Base-by-base conservation (phyloP, 225 moss, liverwort and hornwort species). In the Marchantia paleacea region DNA sequence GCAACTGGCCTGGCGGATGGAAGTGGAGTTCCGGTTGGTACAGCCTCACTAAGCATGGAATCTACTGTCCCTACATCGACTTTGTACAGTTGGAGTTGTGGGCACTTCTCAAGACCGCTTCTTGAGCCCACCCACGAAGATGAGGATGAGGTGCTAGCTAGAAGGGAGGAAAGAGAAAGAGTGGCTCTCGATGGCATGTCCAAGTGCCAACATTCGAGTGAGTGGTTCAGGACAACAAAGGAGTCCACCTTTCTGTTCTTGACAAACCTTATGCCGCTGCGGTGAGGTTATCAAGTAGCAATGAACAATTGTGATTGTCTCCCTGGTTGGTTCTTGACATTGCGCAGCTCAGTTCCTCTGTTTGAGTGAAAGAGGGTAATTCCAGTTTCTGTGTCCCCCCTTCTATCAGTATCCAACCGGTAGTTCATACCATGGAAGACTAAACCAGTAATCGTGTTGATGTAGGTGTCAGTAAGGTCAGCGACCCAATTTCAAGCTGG, bases 21-120 rank as follows among this genome's bases (percentile, higher is more conserved):
- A 74, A 80, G 85, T 61, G 92, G 91, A 73, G 28, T 86, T 67
- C 79, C 91, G 52, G 75, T 89, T 82, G 94, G 90, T 63, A 80
- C 92, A 73, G 86, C 92, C 19, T 86, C 85, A n/a, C 81, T 85
- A 29, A 91, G 88, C 82, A 66, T 86, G 52, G 95, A 95, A 80
- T 79, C 88, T 48, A 76, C 85, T 77, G 69, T 86, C 10, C 88
- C 91, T 83, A 79, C 78, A 50, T 99, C 95, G 66, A 87, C 91
- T 50, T 89, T 94, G 88, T 95, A 92, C 80, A 90, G 79, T 75
- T 99, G 97, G 95, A 95, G 95, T 80, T 92, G 90, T 80, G 92
- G 90, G 31, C 95, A 95, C 83, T 99, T 99, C 81, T 91, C 97
- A 80, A 90, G 95, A 73, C 92, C 95, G 67, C 88, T 95, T 71